Percentiles rank a stretch among this genome's conserved stretches.
phyloP scores from a whole-genome alignment of 495 filamentous ascomycete genomes.

The Neurospora cerealis region DNA sequence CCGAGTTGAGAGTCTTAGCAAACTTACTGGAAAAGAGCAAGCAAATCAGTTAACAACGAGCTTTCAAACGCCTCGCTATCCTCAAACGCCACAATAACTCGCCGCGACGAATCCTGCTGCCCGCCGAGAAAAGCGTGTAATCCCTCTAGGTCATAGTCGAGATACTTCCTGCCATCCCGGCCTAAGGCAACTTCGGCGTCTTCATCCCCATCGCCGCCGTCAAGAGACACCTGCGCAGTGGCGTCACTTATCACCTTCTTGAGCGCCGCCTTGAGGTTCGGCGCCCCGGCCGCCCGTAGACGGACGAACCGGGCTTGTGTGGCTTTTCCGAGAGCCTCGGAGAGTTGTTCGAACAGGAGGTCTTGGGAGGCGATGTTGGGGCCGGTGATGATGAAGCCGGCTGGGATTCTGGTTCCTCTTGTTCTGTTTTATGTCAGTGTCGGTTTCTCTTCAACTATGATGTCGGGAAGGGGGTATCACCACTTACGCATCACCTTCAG shows the following conservation, averaged over 20 bases:
- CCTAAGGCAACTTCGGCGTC: constrained; percentile 37
- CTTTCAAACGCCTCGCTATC: constrained; percentile 92
- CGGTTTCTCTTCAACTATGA: constrained; percentile 5
- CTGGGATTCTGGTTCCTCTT: constrained; percentile 45
- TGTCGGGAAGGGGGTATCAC: constrained; percentile 7
- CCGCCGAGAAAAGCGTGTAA: constrained; percentile 53
- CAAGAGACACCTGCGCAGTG: neutral
- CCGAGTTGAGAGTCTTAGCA: too few species aligned
- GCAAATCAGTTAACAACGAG: constrained; percentile 63
- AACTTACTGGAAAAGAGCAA: constrained; percentile 65
- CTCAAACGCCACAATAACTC: constrained; percentile 68
- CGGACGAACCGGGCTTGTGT: constrained; percentile 50
- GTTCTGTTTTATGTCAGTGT: neutral
- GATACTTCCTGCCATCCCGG: constrained; percentile 53
- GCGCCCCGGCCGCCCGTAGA: constrained; percentile 65
- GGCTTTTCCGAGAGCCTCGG: constrained; percentile 37
- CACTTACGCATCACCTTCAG: constrained; percentile 26
- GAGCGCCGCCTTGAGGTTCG: constrained; percentile 72
- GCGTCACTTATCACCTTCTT: constrained; percentile 71
- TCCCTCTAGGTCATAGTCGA: constrained; percentile 89
- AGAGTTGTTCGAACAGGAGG: constrained; percentile 60
- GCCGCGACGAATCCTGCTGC: constrained; percentile 41
- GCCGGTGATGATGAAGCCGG: constrained; percentile 73
- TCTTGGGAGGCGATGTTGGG: constrained; percentile 77
- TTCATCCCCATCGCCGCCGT: constrained; percentile 37